Evolutionary conservation across 208 protist species (phyloP).

Genomic region (Trypanosoma brucei): DNA sequence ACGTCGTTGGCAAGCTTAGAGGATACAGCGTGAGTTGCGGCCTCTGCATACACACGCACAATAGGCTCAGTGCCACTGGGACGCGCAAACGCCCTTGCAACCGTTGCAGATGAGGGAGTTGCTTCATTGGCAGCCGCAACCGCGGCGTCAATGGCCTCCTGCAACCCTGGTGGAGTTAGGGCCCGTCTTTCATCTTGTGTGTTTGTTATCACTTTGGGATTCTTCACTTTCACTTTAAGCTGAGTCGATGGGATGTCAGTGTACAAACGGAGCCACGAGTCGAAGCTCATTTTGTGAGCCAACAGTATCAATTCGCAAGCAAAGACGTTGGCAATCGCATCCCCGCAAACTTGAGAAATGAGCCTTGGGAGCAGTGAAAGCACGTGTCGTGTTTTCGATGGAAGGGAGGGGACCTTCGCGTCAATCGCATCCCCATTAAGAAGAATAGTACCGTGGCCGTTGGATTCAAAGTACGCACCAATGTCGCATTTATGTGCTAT

Average conservation of each 20-base stretch:
- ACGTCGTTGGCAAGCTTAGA: slow-evolving; percentile 33
- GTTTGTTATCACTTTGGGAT: slow-evolving; percentile 60
- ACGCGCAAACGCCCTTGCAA: slow-evolving; percentile 83
- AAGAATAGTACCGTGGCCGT: slow-evolving; percentile 94
- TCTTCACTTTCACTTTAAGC: slow-evolving; percentile 41
- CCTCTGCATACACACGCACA: slow-evolving; percentile 89
- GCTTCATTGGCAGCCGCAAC: slow-evolving; percentile 28
- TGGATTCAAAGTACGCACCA: slow-evolving; percentile 96
- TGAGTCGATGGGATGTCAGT: slow-evolving; percentile 52
- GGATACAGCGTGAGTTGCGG: slow-evolving; percentile 26
- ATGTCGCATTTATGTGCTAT: slow-evolving; percentile 84
- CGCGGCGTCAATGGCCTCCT: slow-evolving; percentile 74
- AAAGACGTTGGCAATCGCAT: slow-evolving; percentile 81
- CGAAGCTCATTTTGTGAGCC: slow-evolving; percentile 32
- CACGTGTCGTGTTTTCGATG: background rate
- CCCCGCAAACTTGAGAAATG: slow-evolving; percentile 81
- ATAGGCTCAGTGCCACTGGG: slow-evolving; percentile 94
- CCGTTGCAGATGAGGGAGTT: background rate
- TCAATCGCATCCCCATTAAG: slow-evolving; percentile 37
- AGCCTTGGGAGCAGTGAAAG: slow-evolving; percentile 32
- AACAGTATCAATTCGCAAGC: slow-evolving; percentile 61
- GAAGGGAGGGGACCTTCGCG: background rate
- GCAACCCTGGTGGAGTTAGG: slow-evolving; percentile 58
- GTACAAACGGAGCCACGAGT: slow-evolving; percentile 57
- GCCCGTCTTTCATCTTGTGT: slow-evolving; percentile 62